These are phyloP conservation scores for Sungouiozyma intestinalis DNA, from an alignment of 805 yeast genomes.

Conservation along the genomic window DNA sequence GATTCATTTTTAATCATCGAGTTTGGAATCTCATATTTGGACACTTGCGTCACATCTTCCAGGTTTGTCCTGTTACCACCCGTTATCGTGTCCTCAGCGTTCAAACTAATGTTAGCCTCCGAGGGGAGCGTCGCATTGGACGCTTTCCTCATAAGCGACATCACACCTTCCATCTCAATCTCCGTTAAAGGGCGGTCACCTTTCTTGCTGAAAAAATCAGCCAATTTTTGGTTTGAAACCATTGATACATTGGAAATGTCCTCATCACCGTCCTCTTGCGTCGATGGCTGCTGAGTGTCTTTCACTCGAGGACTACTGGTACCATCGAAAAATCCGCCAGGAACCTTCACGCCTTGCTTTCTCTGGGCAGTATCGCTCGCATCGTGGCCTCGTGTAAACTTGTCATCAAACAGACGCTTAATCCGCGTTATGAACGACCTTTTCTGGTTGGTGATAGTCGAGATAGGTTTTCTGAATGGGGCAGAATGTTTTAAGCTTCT, in stretches of 20 bases:
- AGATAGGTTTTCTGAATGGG: slow-evolving; percentile 6
- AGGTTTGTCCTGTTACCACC: not conserved
- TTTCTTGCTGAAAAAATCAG: slow-evolving; percentile 59
- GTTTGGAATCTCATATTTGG: not conserved
- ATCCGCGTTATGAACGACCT: slow-evolving; percentile 3
- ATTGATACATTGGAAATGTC: slow-evolving; percentile 6
- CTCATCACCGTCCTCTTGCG: slow-evolving; percentile 4
- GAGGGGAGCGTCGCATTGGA: not conserved
- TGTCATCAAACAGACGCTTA: slow-evolving; percentile 1
- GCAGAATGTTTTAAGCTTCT: slow-evolving; percentile 5
- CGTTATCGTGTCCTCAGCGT: not conserved
- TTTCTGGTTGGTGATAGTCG: slow-evolving; percentile 2
- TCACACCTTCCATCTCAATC: slow-evolving; percentile 73
- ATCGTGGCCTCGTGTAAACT: not conserved
- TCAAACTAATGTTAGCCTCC: not conserved
- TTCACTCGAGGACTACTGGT: not conserved
- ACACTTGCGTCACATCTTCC: not conserved
- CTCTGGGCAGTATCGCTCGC: not conserved
- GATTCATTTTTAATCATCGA: not conserved
- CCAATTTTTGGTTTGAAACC: slow-evolving; percentile 31
- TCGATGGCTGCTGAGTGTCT: not conserved
- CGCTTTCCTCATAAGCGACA: slow-evolving; percentile 41
- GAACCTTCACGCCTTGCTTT: slow-evolving; percentile 2
- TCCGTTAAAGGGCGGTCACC: slow-evolving; percentile 69
- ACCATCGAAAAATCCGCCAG: not conserved